Conservation (phyloP, 768 basidiomycete species). For the Naematelia aurantialba region DNA sequence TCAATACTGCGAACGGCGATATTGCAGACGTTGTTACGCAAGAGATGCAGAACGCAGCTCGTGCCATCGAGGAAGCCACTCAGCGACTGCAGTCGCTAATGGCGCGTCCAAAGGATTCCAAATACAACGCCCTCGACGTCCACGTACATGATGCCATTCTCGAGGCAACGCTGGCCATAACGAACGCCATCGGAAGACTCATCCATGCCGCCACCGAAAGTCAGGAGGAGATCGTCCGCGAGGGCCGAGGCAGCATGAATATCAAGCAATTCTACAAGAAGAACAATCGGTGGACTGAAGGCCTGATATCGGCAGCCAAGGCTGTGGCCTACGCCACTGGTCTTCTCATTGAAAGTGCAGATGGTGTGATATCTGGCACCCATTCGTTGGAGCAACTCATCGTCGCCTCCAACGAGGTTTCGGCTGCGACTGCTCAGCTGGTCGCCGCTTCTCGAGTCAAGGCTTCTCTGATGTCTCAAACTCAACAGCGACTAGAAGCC, state of each 20-base stretch:
- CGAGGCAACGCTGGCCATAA: constrained; percentile 88
- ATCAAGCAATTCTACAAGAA: constrained; percentile 98
- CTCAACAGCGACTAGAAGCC: constrained; percentile 89
- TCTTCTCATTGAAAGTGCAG: constrained; percentile 92
- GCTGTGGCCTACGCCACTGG: constrained; percentile 95
- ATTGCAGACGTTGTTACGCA: constrained; percentile 93
- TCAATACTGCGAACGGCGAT: constrained; percentile 80
- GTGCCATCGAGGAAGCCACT: constrained; percentile 89
- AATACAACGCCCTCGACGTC: constrained; percentile 84
- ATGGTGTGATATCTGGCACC: constrained; percentile 93
- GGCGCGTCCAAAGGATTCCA: constrained; percentile 75
- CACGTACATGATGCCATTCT: constrained; percentile 98
- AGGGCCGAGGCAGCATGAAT: constrained; percentile 88
- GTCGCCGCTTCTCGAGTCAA: constrained; percentile 98
- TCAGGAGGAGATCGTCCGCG: constrained; percentile 94
- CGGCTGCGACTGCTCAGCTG: constrained; percentile 92
- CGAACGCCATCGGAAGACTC: constrained; percentile 85
- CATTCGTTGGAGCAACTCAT: constrained; percentile 98
- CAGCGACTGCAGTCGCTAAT: constrained; percentile 85
- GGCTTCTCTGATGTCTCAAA: constrained; percentile 96
- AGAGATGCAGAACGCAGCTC: constrained; percentile 90
- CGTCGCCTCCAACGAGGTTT: constrained; percentile 98
- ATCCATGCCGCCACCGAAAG: constrained; percentile 96
- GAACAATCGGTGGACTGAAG: constrained; percentile 99
- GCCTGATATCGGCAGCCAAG: constrained; percentile 95